Base-by-base conservation (phyloP, 2,329 filamentous ascomycete species). In the Triangularia verruculosa region DNA sequence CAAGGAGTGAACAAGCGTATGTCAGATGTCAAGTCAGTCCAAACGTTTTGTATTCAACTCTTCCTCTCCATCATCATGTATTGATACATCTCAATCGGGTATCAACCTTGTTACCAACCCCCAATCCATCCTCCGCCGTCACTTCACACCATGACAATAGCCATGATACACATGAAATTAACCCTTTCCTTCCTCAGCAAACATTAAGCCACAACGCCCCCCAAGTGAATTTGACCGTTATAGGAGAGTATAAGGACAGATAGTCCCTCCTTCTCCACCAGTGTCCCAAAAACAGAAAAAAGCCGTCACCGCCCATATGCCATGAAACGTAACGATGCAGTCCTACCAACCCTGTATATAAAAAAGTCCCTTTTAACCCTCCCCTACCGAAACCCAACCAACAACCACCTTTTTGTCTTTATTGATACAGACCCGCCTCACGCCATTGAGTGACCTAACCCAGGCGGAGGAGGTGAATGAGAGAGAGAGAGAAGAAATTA, bases 71-170 rank as follows among this genome's bases (percentile, higher is more conserved):
- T 28, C 34, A 15, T 39, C 34, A 39, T 39, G 13, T 47, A 28
- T 28, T 28, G 27, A 28, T 28, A 47, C n/a, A 47, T 8, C n/a
- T 47, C 39, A 17, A 47, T 34, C n/a, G 65, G 61, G 60, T 67
- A 66, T 63, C 60, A 57, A 52, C 43, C 17, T 30, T 55, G 53
- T 58, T 60, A 30, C 34, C n/a, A n/a, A n/a, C n/a, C n/a, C n/a
- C n/a, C n/a, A n/a, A n/a, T n/a, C 53, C 58, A 43, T 20, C 6
- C 7, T 17, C 39, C 8, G 7, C 43, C 32, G 17, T 17, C 28
- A 8, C 22, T 52, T 17, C 15, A 17, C 39, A 47, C 20, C n/a
- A 6, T 20, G 39, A 51, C 47, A n/a, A 53, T 20, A 25, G 27
- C n/a, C n/a, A n/a, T n/a, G 52, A 59, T 34, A 55, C 8, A 27